These are phyloP conservation scores for Plasmodium berghei DNA, from an alignment of 169 alveolate species.

Conservation along the genomic window DNA sequence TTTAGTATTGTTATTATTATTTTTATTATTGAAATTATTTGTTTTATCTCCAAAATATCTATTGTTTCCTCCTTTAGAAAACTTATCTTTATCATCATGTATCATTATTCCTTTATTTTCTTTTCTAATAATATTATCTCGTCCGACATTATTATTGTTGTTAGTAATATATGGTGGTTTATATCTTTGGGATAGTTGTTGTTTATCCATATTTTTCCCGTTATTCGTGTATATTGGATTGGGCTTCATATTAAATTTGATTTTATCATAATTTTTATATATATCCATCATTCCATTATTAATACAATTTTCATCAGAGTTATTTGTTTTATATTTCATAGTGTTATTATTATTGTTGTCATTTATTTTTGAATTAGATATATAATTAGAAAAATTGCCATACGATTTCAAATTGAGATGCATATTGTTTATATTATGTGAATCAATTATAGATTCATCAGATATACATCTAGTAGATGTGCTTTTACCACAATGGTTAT, in stretches of 20 bases:
- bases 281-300: conserved; percentile 9
- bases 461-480: conserved; percentile 31
- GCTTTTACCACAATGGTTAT: conserved; percentile 11
- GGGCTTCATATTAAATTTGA: conserved; percentile 27
- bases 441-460: conserved; percentile 32
- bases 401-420: conserved; percentile 5
- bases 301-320: neutral
- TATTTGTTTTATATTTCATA: neutral
- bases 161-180: too few relatives aligned
- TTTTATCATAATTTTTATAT: conserved; percentile 16
- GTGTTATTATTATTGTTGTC: conserved; percentile 6
- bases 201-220: conserved; percentile 28
- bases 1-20: conserved; percentile 2
- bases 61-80: conserved; percentile 8
- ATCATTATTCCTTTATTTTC: neutral
- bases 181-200: too few relatives aligned
- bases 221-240: conserved; percentile 9
- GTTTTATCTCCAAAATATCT: neutral
- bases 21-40: neutral
- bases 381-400: conserved; percentile 6
- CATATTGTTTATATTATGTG: conserved; percentile 26
- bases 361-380: conserved; percentile 3
- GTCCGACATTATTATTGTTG: neutral
- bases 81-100: conserved; percentile 29
- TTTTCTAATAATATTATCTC: conserved; percentile 2